Evolutionary conservation across 371 early-diverging fungal genomes (phyloP).

Genomic region (Mucor irregularis): DNA sequence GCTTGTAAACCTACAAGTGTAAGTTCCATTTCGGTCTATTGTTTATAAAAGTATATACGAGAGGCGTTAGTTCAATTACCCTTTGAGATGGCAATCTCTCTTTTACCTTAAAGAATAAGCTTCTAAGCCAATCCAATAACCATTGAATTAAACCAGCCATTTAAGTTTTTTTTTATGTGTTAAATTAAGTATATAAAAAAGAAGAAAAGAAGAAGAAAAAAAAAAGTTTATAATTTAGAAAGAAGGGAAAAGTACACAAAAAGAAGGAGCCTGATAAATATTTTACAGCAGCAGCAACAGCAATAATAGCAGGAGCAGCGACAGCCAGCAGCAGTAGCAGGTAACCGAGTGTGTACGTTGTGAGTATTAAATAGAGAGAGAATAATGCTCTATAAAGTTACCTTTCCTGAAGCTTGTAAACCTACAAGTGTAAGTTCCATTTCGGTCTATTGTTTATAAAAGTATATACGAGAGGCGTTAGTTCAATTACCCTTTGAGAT

Average conservation of each 20-base stretch:
- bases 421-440: constrained; percentile 98
- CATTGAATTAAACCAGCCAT: constrained; percentile 75
- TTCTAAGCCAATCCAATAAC: constrained; percentile 87
- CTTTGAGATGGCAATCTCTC: neutral
- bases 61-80: neutral
- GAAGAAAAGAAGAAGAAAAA: neutral
- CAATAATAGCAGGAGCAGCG: too few relatives aligned
- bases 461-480: neutral
- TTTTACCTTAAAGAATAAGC: constrained; percentile 91
- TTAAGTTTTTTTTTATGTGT: neutral
- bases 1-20: constrained; percentile 97
- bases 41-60: neutral
- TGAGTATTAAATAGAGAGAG: neutral
- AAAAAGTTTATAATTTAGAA: neutral
- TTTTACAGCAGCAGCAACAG: too few relatives aligned
- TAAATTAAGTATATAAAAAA: neutral
- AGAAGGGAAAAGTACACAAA: neutral
- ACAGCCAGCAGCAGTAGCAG: too few relatives aligned
- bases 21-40: constrained; percentile 92
- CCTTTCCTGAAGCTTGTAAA: constrained; percentile 72
- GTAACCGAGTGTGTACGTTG: too few relatives aligned
- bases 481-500: neutral
- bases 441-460: constrained; percentile 61
- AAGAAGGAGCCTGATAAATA: neutral
- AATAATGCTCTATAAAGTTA: neutral